These are phyloP conservation scores for Cladosporium sp. DNA, from an alignment of 2,329 filamentous ascomycete genomes.

Conservation along the genomic window DNA sequence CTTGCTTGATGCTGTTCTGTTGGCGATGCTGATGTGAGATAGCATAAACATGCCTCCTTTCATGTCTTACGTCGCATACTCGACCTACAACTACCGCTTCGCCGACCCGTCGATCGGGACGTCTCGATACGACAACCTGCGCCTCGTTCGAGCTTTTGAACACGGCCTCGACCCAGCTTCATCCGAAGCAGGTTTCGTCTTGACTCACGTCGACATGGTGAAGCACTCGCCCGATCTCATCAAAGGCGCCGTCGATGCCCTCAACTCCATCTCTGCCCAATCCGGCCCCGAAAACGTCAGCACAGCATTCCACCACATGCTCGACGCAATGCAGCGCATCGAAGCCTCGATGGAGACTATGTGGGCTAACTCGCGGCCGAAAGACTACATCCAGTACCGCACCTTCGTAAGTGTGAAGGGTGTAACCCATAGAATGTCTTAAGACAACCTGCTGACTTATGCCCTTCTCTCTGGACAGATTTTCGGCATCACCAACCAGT, in stretches of 20 bases:
- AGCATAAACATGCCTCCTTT: conserved; percentile 79
- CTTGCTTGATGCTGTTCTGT: too few relatives aligned
- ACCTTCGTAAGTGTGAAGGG: too few relatives aligned
- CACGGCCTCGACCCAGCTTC: conserved; percentile 79
- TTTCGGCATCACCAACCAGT: conserved; percentile 89
- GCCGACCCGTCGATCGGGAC: conserved; percentile 52
- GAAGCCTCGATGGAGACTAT: conserved; percentile 51
- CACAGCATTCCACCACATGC: conserved; percentile 25
- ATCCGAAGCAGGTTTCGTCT: conserved; percentile 92
- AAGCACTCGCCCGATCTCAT: conserved; percentile 76
- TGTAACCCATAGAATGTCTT: too few relatives aligned
- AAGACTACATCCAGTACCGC: conserved; percentile 81
- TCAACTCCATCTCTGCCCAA: conserved; percentile 48
- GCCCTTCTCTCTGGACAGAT: too few relatives aligned
- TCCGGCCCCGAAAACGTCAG: conserved; percentile 17
- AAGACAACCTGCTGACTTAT: too few relatives aligned
- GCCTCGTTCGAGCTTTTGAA: conserved; percentile 87
- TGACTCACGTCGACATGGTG: conserved; percentile 95
- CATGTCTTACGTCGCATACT: conserved; percentile 74
- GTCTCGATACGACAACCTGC: conserved; percentile 58
- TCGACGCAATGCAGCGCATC: conserved; percentile 30
- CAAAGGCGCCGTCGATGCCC: conserved; percentile 63
- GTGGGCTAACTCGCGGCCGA: conserved; percentile 84
- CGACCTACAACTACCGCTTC: conserved; percentile 61
- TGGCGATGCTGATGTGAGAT: conserved; percentile 8